Evolutionary conservation across 352 stramenopile species (phyloP), one percentile per base, ranked within the genome.

Genomic region (Phytophthora hibernalis): DNA sequence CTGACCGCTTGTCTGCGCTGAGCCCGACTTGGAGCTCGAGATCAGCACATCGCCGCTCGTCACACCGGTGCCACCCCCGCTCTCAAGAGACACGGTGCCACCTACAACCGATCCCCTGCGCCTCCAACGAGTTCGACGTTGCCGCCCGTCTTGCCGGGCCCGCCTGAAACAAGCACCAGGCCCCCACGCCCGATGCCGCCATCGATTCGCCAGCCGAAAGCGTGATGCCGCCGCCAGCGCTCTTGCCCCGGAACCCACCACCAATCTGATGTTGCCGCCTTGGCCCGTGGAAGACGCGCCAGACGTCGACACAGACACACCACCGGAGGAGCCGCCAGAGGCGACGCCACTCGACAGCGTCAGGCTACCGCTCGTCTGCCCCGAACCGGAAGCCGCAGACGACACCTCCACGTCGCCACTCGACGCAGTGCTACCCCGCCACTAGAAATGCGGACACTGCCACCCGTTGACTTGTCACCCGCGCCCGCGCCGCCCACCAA

Each of bases 351-450:
- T 24, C 18, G 30, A 22, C 7, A 42, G 4, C 15, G 11, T 5
- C 15, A 42, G 7, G 12, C 12, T 6, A 18, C 35, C 35, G 12
- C 35, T 42, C 12, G 35, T 37, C 8, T 37, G 31, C 7, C 4
- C 15, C 2, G 35, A 13, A 42, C 35, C 31, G 31, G 54, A 44
- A 8, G 28, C 45, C 16, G 43, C 42, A 5, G 16, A 55, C 2
- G 44, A 54, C 12, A 55, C 26, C 42, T 40, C 26, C 30, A 72
- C 53, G 22, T 58, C 47, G 16, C 55, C 64, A 22, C 56, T 59
- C 18, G 33, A 47, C 21, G 16, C 5, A 18, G 35, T 26, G 22
- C 42, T 28, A 30, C 28, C 8, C 11, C 13, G 15, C 55, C 55
- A 43, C 54, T 64, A 3, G n/a, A 35, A n/a, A 64, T 64, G n/a